These are phyloP conservation scores for Proliferodiscus dingleyae DNA, from an alignment of 2,329 filamentous ascomycete species.

Conservation along the genomic window DNA sequence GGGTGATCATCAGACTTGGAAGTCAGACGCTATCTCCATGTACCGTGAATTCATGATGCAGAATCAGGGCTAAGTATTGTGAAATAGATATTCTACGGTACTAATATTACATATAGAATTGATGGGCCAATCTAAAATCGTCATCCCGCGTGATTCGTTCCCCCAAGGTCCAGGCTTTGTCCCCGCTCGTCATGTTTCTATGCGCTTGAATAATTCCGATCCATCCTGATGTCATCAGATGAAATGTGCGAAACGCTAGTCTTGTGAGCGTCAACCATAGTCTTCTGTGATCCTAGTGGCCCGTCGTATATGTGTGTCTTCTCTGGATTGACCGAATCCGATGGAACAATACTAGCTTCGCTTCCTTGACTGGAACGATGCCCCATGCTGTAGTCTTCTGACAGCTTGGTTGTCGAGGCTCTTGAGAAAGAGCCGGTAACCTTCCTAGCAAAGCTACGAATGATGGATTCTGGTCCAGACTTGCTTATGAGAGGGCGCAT, in stretches of 20 bases:
- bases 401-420: background rate
- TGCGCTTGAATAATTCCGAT: background rate
- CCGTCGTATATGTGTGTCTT: background rate
- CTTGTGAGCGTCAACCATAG: background rate
- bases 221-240: background rate
- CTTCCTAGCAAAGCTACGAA: background rate
- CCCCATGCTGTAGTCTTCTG: background rate
- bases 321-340: background rate
- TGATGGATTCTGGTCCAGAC: background rate
- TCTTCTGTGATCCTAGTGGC: background rate
- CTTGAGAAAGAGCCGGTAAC: background rate
- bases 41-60: too few species aligned
- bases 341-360: background rate
- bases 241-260: background rate
- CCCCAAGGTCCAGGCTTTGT: too few species aligned
- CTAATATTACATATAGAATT: too few species aligned
- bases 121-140: too few species aligned
- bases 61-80: too few species aligned
- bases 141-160: too few species aligned
- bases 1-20: too few species aligned
- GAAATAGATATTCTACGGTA: too few species aligned
- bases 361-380: background rate
- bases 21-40: too few species aligned
- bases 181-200: too few species aligned
- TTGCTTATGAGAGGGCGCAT: background rate